Conservation (phyloP, 2,329 filamentous ascomycete species). For the Westerdykella ornata region DNA sequence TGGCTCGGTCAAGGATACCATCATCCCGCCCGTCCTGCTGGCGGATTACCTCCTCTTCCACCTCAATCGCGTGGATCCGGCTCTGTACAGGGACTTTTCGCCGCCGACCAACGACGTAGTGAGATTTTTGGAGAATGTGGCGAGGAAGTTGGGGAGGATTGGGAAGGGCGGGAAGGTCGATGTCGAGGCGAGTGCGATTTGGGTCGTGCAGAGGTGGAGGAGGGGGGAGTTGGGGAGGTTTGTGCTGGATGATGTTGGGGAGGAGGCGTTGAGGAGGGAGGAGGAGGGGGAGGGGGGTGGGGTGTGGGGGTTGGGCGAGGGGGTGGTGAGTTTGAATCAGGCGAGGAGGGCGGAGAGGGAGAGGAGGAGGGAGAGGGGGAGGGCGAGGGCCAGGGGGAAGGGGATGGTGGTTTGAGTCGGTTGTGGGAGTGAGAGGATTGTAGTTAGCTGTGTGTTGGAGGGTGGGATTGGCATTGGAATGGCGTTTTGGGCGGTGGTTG, state of each 20-base stretch:
- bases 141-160: constrained; percentile 67
- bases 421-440: no score
- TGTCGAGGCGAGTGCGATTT: constrained; percentile 65
- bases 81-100: constrained; percentile 57
- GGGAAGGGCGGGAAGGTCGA: constrained; percentile 65
- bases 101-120: constrained; percentile 78
- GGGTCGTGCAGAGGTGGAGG: constrained; percentile 77
- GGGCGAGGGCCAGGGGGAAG: neutral
- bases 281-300: constrained; percentile 39
- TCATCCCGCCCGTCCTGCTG: constrained; percentile 69
- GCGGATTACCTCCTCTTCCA: constrained; percentile 87
- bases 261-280: constrained; percentile 52
- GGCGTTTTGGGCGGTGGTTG: no score
- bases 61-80: constrained; percentile 62
- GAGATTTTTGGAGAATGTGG: constrained; percentile 64
- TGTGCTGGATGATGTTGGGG: constrained; percentile 67
- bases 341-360: constrained; percentile 62
- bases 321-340: constrained; percentile 58
- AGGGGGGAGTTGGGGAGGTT: constrained; percentile 69
- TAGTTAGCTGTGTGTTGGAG: no score
- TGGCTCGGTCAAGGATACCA: constrained; percentile 81
- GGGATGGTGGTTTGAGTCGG: constrained; percentile 12
- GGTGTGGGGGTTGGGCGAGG: constrained; percentile 9
- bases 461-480: no score
- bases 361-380: constrained; percentile 27